Evolutionary conservation across 2,329 filamentous ascomycete genomes (phyloP), one percentile per base, ranked within the genome.

Genomic region (Beauveria varroae): DNA sequence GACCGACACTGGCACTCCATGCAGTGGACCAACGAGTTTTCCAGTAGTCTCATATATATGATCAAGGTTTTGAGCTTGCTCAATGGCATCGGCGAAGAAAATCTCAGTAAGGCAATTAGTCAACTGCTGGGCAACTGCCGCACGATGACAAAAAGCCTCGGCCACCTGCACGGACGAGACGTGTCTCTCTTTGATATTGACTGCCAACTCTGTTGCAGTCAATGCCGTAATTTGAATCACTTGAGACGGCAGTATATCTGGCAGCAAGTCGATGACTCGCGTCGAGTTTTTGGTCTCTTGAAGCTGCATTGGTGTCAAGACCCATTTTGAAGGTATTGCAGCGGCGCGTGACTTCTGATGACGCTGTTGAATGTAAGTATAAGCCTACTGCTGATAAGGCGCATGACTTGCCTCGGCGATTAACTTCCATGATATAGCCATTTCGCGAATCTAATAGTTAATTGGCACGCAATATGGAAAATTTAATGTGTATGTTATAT

Each of bases 1-100:
- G 59, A 68, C 60, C 12, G 64, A 67, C n/a, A 86, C 74, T 0
- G 83, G 83, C 0, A 86, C 73, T 1, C 86, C 86, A 70, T 89
- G 86, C 3, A 89, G 74, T 4, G 85, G 83, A 10, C 65, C 65
- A 5, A 65, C 51, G 3, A 62, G 50, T 28, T 43, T 56, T 4
- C 64, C 62, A 3, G 61, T 64, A 2, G 40, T n/a, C 34, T 47
- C 51, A 18, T 64, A 57, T 1, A 60, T 5, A 3, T 22, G 9
- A 26, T 60, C 57, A 18, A 60, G 49, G 8, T 37, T 8, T 10
- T n/a, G 46, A 9, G 49, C 57, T 10, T 26, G 57, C 1, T 22
- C 37, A 3, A 51, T 10, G 7, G 57, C 57, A 18, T 60, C 40
- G n/a, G n/a, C 9, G n/a, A 60, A 53, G 14, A 60, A 52, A 12